Conservation (phyloP, 495 filamentous ascomycete genomes). For the Parmelia sp. region DNA sequence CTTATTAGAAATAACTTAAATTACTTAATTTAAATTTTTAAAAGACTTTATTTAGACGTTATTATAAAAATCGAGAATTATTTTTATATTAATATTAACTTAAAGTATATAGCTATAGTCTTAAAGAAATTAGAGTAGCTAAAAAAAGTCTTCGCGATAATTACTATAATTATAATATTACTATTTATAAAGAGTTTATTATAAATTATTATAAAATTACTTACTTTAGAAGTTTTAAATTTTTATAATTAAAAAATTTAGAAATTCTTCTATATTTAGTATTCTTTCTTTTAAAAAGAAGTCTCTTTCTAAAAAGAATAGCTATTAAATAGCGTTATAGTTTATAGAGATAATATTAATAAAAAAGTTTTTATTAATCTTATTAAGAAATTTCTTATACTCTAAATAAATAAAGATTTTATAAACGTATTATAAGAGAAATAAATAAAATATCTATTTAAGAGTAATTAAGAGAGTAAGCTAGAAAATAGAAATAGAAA, state of each 20-base stretch:
- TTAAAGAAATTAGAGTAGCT: not conserved
- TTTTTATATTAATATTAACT: not conserved
- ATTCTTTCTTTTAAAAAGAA: no score
- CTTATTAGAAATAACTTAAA: conserved; percentile 1
- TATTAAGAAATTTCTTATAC: not conserved
- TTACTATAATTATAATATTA: not conserved
- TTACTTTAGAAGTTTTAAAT: not conserved
- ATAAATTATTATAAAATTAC: no score
- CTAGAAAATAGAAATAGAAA: not conserved
- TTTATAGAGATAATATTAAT: not conserved
- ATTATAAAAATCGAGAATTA: not conserved
- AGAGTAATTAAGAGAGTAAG: conserved; percentile 6
- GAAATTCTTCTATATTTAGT: no score
- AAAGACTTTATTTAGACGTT: not conserved
- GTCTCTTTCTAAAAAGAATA: no score
- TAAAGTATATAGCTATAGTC: not conserved
- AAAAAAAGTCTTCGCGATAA: not conserved
- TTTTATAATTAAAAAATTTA: not conserved
- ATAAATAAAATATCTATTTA: conserved; percentile 3
- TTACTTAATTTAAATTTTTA: not conserved
- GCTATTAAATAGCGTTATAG: not conserved
- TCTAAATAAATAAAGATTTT: conserved; percentile 3
- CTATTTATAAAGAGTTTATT: not conserved
- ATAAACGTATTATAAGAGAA: conserved; percentile 2
- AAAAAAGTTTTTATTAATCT: not conserved